phyloP scores from a whole-genome alignment of 495 filamentous ascomycete species.

The Annulohypoxylon bovei region DNA sequence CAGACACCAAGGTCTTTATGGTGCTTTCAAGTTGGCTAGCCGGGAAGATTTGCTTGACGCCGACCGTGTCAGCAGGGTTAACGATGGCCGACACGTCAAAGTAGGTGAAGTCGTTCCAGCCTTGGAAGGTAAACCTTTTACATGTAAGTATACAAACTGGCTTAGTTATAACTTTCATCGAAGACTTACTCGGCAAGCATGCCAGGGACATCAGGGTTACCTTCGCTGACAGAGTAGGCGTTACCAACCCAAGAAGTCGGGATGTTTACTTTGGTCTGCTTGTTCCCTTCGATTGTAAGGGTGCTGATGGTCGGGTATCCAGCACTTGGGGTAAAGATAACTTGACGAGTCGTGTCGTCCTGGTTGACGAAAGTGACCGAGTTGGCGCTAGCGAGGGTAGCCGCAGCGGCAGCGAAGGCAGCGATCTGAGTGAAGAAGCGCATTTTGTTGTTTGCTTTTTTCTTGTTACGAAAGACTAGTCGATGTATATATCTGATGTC shows the following conservation, averaged over 20 bases:
- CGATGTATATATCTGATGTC: conserved; percentile 13
- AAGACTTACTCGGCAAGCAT: conserved; percentile 60
- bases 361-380: conserved; percentile 60
- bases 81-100: conserved; percentile 67
- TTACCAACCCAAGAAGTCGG: conserved; percentile 60
- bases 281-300: conserved; percentile 46
- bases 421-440: conserved; percentile 43
- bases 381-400: conserved; percentile 51
- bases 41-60: conserved; percentile 61
- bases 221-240: conserved; percentile 55
- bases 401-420: conserved; percentile 42
- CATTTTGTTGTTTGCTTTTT: conserved; percentile 47
- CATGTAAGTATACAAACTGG: conserved; percentile 16
- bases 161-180: background rate
- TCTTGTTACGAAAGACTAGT: conserved; percentile 26
- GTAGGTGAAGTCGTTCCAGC: conserved; percentile 54
- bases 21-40: conserved; percentile 25
- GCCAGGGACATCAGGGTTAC: conserved; percentile 49
- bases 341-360: conserved; percentile 55
- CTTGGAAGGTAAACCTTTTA: conserved; percentile 53
- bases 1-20: conserved; percentile 48
- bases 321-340: conserved; percentile 54
- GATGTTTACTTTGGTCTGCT: conserved; percentile 46
- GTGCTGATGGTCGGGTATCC: conserved; percentile 35
- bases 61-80: conserved; percentile 55